Percentiles rank a stretch among this genome's conserved stretches.
These are phyloP conservation scores for Aspergillus bertholletiae DNA, from an alignment of 495 filamentous ascomycete species.

Conservation along the genomic window DNA sequence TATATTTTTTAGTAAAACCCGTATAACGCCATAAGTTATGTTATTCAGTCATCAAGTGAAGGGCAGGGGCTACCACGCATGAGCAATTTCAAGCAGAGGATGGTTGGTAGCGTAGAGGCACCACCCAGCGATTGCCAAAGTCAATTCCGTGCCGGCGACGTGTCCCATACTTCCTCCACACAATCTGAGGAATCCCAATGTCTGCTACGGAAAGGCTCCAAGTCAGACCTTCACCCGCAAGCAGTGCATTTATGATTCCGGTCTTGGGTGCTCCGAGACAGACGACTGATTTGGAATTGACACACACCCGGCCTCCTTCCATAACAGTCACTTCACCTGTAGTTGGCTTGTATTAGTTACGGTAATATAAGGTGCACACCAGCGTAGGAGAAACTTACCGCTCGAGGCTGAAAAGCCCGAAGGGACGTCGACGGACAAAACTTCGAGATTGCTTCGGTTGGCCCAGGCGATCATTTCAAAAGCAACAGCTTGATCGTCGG, in stretches of 20 bases:
- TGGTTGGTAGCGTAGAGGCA: conserved; percentile 43
- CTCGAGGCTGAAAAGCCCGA: conserved; percentile 77
- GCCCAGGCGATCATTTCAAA: conserved; percentile 85
- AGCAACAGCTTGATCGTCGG: conserved; percentile 75
- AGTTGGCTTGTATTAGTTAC: conserved; percentile 6
- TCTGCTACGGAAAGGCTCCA: conserved; percentile 83
- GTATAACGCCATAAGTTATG: background rate
- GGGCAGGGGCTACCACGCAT: background rate
- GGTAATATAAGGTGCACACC: conserved; percentile 19
- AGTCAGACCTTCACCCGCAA: conserved; percentile 48
- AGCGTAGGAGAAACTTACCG: conserved; percentile 48
- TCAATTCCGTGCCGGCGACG: conserved; percentile 75
- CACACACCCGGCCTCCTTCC: conserved; percentile 70
- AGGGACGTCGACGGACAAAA: conserved; percentile 82
- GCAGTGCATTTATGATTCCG: conserved; percentile 70
- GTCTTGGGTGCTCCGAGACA: conserved; percentile 80
- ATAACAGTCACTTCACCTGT: conserved; percentile 48
- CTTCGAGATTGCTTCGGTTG: conserved; percentile 72
- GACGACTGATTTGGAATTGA: conserved; percentile 73
- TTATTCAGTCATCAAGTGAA: background rate
- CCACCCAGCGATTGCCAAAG: conserved; percentile 82
- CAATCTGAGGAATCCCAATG: conserved; percentile 74
- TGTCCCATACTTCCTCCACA: conserved; percentile 84
- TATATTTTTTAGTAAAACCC: background rate
- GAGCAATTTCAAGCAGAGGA: conserved; percentile 12